Evolutionary conservation across 441 rosid species (phyloP).

Genomic region (Raphanus hybrid): DNA sequence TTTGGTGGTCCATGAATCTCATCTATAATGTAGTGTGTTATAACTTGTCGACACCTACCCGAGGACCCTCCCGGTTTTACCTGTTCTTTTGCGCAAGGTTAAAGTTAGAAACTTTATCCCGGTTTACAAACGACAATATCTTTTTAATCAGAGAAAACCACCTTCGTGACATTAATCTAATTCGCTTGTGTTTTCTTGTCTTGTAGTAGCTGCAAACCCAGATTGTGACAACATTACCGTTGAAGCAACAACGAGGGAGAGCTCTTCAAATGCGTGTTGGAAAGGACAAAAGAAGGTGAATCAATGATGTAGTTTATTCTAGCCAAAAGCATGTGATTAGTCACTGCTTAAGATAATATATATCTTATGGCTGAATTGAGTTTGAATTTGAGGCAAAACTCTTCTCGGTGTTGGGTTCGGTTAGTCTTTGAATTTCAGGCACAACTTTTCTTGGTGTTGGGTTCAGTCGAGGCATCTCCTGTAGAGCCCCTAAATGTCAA

Average conservation of each 20-base stretch:
- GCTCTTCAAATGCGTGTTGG: slow-evolving; percentile 62
- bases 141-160: slow-evolving; percentile 1
- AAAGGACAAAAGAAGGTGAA: slow-evolving; percentile 64
- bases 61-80: slow-evolving; percentile 33
- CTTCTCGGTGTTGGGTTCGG: neutral
- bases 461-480: too few species aligned
- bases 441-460: neutral
- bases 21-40: slow-evolving; percentile 7
- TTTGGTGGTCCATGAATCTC: slow-evolving; percentile 30
- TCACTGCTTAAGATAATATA: neutral
- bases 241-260: slow-evolving; percentile 55
- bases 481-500: too few species aligned
- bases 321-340: neutral
- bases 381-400: slow-evolving; percentile 7
- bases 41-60: slow-evolving; percentile 25
- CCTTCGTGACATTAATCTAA: slow-evolving; percentile 14
- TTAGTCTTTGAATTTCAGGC: slow-evolving; percentile 4
- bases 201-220: slow-evolving; percentile 24
- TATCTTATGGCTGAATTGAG: slow-evolving; percentile 3
- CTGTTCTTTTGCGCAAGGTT: slow-evolving; percentile 22
- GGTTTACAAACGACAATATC: neutral
- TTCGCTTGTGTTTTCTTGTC: slow-evolving; percentile 30
- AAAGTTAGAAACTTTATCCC: slow-evolving; percentile 22
- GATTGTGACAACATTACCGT: slow-evolving; percentile 46
- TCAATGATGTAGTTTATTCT: slow-evolving; percentile 10